Percentiles rank a stretch among this genome's conserved stretches.
These are phyloP conservation scores for Discostella stelligera DNA, from an alignment of 352 stramenopile genomes.

Conservation along the genomic window DNA sequence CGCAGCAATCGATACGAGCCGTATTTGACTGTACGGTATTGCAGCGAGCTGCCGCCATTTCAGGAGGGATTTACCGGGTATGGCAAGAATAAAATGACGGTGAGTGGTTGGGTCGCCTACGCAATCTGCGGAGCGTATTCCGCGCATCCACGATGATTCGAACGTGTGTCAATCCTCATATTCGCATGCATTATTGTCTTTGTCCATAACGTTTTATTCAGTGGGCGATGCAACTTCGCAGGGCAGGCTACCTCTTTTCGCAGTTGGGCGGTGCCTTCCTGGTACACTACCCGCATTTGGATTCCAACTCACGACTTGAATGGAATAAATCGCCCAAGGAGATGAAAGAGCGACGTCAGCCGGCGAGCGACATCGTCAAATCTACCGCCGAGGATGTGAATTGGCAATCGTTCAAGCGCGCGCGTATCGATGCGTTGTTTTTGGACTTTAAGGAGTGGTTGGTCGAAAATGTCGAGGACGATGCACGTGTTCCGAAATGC, in stretches of 20 bases:
- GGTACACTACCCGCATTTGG: slow-evolving; percentile 80
- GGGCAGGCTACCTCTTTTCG: slow-evolving; percentile 71
- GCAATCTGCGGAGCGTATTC: no score
- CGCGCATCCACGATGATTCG: no score
- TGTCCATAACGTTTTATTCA: not conserved
- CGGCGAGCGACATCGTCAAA: slow-evolving; percentile 11
- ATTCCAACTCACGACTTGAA: slow-evolving; percentile 51
- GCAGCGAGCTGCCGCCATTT: slow-evolving; percentile 75
- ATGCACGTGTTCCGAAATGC: slow-evolving; percentile 52
- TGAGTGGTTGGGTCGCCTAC: slow-evolving; percentile 8
- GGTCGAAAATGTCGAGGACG: slow-evolving; percentile 42
- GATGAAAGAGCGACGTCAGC: slow-evolving; percentile 3
- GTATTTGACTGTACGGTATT: slow-evolving; percentile 80
- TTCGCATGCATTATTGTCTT: not conserved
- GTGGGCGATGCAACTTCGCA: slow-evolving; percentile 79
- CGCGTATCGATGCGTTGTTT: slow-evolving; percentile 69
- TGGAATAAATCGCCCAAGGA: slow-evolving; percentile 60
- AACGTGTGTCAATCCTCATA: slow-evolving; percentile 9
- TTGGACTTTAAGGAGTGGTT: slow-evolving; percentile 76
- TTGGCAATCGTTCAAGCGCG: slow-evolving; percentile 59
- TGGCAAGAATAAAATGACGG: slow-evolving; percentile 84
- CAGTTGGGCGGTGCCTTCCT: slow-evolving; percentile 78
- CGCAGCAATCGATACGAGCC: slow-evolving; percentile 83
- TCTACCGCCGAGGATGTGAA: slow-evolving; percentile 31
- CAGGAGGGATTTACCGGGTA: slow-evolving; percentile 82